Percentiles rank a stretch among this genome's conserved stretches.
phyloP scores from a whole-genome alignment of 208 protist species.

The Leishmania braziliensis region DNA sequence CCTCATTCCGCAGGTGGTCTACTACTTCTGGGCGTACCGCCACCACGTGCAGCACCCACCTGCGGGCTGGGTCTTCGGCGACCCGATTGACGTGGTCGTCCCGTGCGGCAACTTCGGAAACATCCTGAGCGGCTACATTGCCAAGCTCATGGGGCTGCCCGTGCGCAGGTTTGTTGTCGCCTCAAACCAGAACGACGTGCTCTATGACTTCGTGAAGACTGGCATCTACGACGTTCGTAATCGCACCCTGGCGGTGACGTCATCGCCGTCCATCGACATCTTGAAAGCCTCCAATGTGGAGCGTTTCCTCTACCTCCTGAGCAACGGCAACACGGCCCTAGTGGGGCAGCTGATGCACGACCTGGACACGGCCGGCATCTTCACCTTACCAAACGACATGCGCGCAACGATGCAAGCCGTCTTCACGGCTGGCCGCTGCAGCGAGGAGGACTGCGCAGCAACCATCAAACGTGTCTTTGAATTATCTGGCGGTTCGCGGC shows the following conservation, averaged over 20 bases:
- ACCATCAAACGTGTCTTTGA: constrained; percentile 77
- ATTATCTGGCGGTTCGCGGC: constrained; percentile 39
- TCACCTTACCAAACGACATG: constrained; percentile 55
- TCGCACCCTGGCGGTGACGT: constrained; percentile 51
- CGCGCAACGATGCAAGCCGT: constrained; percentile 48
- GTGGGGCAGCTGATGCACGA: constrained; percentile 67
- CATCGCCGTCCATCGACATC: constrained; percentile 93
- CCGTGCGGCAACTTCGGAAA: constrained; percentile 98
- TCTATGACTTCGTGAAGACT: constrained; percentile 91
- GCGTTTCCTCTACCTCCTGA: constrained; percentile 93
- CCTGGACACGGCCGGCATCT: constrained; percentile 65
- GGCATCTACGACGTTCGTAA: constrained; percentile 83
- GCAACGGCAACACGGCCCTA: constrained; percentile 65
- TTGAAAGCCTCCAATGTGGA: constrained; percentile 96
- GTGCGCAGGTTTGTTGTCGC: constrained; percentile 92
- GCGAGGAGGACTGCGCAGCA: constrained; percentile 73
- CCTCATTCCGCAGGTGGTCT: constrained; percentile 95
- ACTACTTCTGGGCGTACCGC: constrained; percentile 96
- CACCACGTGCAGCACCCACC: constrained; percentile 60
- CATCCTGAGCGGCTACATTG: constrained; percentile 94
- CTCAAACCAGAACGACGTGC: constrained; percentile 96
- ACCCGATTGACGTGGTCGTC: constrained; percentile 87
- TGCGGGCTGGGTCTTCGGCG: constrained; percentile 46
- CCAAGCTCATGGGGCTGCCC: constrained; percentile 91
- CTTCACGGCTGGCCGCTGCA: constrained; percentile 74